A percentile compares a stretch with the other conserved stretches of the same genome.
These are phyloP conservation scores for Phaeotremella skinneri DNA, from an alignment of 768 basidiomycete genomes.

Conservation along the genomic window DNA sequence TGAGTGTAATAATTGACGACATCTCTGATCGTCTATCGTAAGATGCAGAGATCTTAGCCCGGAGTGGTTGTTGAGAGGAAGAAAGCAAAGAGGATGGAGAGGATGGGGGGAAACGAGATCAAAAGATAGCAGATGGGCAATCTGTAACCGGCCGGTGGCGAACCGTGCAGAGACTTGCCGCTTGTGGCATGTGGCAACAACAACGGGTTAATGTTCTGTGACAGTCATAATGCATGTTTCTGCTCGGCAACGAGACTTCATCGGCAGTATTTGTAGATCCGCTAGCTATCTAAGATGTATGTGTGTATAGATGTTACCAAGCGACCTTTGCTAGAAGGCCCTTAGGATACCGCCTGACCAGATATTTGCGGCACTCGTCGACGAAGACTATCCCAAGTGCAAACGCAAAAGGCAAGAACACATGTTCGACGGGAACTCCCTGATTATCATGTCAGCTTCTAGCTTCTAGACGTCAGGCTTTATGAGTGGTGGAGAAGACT, in stretches of 20 bases:
- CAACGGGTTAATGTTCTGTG: too few species aligned
- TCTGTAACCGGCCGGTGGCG: too few species aligned
- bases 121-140: too few species aligned
- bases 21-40: neutral
- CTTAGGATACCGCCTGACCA: constrained; percentile 44
- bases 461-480: neutral
- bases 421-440: constrained; percentile 53
- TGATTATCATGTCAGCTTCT: neutral
- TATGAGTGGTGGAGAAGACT: constrained; percentile 43
- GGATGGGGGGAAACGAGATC: too few species aligned
- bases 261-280: neutral
- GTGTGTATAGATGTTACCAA: too few species aligned
- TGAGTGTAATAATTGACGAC: neutral
- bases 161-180: too few species aligned
- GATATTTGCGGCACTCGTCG: constrained; percentile 51
- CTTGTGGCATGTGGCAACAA: too few species aligned
- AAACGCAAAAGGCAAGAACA: constrained; percentile 60
- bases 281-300: too few species aligned
- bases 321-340: constrained; percentile 47
- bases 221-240: too few species aligned
- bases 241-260: neutral
- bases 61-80: too few species aligned
- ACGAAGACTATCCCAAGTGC: constrained; percentile 45
- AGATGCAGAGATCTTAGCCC: too few species aligned
- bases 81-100: too few species aligned